Conservation (phyloP, 2,329 filamentous ascomycete genomes). For the Simplicillium aogashimaense region DNA sequence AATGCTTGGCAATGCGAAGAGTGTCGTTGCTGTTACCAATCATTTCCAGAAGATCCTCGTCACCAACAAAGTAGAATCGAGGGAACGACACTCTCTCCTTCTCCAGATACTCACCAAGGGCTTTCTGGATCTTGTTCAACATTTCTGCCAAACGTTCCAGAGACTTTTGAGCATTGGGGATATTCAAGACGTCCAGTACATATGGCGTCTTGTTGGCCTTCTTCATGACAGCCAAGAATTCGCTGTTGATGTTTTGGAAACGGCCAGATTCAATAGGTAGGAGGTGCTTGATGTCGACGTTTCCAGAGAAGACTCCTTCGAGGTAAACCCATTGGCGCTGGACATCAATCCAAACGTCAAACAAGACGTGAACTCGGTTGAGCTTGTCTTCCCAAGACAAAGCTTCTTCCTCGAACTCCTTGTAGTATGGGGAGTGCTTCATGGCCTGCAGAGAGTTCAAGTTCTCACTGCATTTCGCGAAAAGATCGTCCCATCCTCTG, state of each 20-base stretch:
- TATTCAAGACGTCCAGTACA: constrained; percentile 90
- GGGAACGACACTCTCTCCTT: constrained; percentile 96
- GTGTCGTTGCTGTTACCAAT: constrained; percentile 99
- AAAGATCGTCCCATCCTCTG: constrained; percentile 94
- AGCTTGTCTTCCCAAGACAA: constrained; percentile 96
- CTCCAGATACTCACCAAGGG: constrained; percentile 94
- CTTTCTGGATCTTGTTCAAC: constrained; percentile 98
- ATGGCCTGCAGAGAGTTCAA: constrained; percentile 96
- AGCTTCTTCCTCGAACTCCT: constrained; percentile 97
- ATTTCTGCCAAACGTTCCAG: constrained; percentile 92
- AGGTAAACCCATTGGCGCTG: constrained; percentile 99
- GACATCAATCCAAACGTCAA: constrained; percentile 99
- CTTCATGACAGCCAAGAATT: constrained; percentile 99
- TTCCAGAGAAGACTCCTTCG: constrained; percentile 96
- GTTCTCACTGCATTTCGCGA: constrained; percentile 97
- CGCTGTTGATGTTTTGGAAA: constrained; percentile 98
- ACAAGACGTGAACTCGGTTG: constrained; percentile 92
- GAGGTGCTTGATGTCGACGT: constrained; percentile 96
- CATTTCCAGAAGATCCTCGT: constrained; percentile 96
- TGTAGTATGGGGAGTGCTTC: constrained; percentile 98
- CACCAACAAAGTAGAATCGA: constrained; percentile 98
- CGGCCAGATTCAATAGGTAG: constrained; percentile 92
- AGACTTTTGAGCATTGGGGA: constrained; percentile 91
- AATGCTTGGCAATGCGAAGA: constrained; percentile 90
- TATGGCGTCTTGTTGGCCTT: constrained; percentile 96